Evolutionary conservation across 805 yeast species (phyloP).

Genomic region (Lachancea quebecensis): DNA sequence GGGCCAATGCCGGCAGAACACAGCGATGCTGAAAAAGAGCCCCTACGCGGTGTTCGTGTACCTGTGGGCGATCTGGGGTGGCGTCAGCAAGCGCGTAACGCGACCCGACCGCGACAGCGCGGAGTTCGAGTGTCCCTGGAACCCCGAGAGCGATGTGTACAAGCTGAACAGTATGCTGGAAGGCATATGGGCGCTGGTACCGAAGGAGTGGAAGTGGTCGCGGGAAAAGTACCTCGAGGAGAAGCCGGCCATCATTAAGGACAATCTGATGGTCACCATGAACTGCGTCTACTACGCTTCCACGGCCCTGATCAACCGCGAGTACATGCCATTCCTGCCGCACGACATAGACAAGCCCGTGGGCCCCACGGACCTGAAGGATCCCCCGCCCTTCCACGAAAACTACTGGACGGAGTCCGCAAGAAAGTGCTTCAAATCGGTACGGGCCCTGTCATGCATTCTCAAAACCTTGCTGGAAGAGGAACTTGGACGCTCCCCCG

Average conservation of each 20-base stretch:
- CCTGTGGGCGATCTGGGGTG: slow-evolving; percentile 8
- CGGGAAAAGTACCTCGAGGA: background rate
- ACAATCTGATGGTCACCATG: slow-evolving; percentile 1
- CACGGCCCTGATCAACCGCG: slow-evolving; percentile 5
- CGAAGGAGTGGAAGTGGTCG: slow-evolving; percentile 8
- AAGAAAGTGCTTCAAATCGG: slow-evolving; percentile 1
- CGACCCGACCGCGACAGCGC: slow-evolving; percentile 2
- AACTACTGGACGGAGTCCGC: slow-evolving; percentile 8
- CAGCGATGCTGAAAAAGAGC: background rate
- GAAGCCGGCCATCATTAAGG: background rate
- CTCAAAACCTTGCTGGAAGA: slow-evolving; percentile 3
- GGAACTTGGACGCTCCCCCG: background rate
- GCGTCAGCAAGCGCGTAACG: slow-evolving; percentile 5
- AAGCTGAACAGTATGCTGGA: slow-evolving; percentile 1
- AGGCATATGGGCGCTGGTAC: slow-evolving; percentile 2
- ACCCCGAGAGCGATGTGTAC: slow-evolving; percentile 3
- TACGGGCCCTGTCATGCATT: slow-evolving; percentile 4
- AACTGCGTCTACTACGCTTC: slow-evolving; percentile 7
- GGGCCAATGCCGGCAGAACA: background rate
- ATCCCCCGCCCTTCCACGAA: slow-evolving; percentile 4
- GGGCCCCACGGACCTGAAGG: slow-evolving; percentile 8
- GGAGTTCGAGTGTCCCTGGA: slow-evolving; percentile 9
- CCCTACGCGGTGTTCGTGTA: slow-evolving; percentile 2
- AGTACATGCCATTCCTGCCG: slow-evolving; percentile 10
- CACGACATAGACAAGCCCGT: slow-evolving; percentile 5